These are phyloP conservation scores for Sicyos edulis DNA, from an alignment of 306 rosid genomes.

Conservation along the genomic window DNA sequence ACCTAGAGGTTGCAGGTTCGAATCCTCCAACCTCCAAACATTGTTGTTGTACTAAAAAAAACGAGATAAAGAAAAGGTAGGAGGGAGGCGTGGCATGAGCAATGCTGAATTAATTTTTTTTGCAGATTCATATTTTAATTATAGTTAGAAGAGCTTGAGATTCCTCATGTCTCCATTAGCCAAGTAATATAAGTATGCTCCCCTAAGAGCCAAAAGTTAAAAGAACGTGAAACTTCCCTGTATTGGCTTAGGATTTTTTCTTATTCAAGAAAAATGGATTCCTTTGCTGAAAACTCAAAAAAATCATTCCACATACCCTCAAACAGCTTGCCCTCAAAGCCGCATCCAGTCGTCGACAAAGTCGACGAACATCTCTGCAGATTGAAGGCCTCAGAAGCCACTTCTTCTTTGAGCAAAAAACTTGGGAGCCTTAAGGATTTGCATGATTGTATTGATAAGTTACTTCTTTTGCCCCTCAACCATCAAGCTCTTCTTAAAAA, in stretches of 20 bases:
- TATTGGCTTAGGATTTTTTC: neutral
- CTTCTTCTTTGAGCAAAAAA: slow-evolving; percentile 27
- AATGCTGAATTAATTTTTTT: neutral
- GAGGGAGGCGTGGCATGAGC: slow-evolving; percentile 23
- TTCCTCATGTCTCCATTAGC: slow-evolving; percentile 17
- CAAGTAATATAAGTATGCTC: neutral
- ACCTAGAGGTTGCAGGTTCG: too few species aligned
- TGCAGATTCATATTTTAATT: neutral
- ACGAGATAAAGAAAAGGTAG: neutral
- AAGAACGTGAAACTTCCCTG: neutral
- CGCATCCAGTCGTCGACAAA: slow-evolving; percentile 22
- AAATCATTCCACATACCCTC: slow-evolving; percentile 21
- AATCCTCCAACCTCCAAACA: too few species aligned
- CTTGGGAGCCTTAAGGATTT: slow-evolving; percentile 31
- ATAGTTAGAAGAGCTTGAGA: slow-evolving; percentile 10
- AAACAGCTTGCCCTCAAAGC: slow-evolving; percentile 27
- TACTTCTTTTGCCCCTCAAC: slow-evolving; percentile 35
- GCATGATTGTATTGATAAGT: slow-evolving; percentile 37
- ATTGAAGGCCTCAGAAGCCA: slow-evolving; percentile 1
- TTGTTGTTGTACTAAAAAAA: too few species aligned
- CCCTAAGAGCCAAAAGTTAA: neutral
- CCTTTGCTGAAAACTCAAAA: slow-evolving; percentile 8
- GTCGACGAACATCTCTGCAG: slow-evolving; percentile 22
- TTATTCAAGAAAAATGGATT: slow-evolving; percentile 17
- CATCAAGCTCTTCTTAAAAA: slow-evolving; percentile 39